These are phyloP conservation scores for Colletotrichum horii DNA, from an alignment of 2,329 filamentous ascomycete species.

Conservation along the genomic window DNA sequence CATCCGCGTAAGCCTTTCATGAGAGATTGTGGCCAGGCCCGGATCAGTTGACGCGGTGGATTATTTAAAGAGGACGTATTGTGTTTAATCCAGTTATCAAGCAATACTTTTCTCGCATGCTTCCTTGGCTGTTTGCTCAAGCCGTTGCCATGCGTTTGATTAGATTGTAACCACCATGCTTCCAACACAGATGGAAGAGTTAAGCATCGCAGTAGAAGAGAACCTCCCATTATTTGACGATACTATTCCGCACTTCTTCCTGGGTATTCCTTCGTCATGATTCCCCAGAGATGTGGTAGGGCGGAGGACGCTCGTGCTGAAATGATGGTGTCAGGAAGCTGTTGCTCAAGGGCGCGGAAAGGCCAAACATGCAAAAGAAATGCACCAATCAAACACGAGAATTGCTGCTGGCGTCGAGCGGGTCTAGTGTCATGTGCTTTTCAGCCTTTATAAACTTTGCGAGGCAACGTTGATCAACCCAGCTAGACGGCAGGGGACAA, in stretches of 20 bases:
- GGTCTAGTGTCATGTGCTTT: background rate
- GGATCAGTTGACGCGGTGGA: fast-evolving
- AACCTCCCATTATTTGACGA: fast-evolving
- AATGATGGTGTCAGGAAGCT: too few species aligned
- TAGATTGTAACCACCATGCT: too few species aligned
- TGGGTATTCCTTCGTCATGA: fast-evolving
- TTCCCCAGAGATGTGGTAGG: too few species aligned
- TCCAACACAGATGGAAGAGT: too few species aligned
- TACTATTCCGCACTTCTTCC: fast-evolving
- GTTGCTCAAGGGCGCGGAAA: too few species aligned
- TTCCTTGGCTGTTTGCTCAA: too few species aligned
- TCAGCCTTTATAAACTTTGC: background rate
- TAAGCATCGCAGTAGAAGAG: background rate
- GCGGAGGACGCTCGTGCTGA: too few species aligned
- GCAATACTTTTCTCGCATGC: too few species aligned
- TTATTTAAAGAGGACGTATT: background rate
- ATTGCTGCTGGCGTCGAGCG: too few species aligned
- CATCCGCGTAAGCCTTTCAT: fast-evolving
- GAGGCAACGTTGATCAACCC: fast-evolving
- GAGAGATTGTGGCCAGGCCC: background rate
- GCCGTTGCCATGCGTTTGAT: background rate
- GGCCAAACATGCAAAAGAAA: too few species aligned
- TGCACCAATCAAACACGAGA: too few species aligned
- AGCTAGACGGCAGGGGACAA: background rate
- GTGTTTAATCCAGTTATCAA: background rate